Conservation (phyloP, 805 yeast species). For the Suhomyces prunicola region DNA sequence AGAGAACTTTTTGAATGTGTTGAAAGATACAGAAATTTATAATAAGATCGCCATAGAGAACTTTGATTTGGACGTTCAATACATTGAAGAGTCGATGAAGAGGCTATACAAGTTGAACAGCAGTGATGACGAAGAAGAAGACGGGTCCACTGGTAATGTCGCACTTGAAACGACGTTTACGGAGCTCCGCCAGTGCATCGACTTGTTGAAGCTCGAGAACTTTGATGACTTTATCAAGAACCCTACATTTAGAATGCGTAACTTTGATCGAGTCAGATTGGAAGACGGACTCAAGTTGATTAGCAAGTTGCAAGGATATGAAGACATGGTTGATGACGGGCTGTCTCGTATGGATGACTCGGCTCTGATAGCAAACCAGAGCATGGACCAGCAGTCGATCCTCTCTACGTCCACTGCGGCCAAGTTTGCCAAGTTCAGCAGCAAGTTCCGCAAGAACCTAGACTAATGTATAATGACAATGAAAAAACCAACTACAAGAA, state of each 20-base stretch:
- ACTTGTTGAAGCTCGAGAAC: constrained; percentile 62
- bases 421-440: constrained; percentile 17
- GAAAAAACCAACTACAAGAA: too few relatives aligned
- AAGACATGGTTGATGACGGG: constrained; percentile 11
- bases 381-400: constrained; percentile 19
- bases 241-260: constrained; percentile 40
- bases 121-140: constrained; percentile 13
- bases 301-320: constrained; percentile 44
- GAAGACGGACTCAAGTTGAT: constrained; percentile 66
- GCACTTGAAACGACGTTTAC: constrained; percentile 71
- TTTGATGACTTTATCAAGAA: constrained; percentile 61
- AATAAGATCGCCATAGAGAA: constrained; percentile 63
- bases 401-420: constrained; percentile 18
- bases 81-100: constrained; percentile 59
- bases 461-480: constrained; percentile 2
- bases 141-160: constrained; percentile 30
- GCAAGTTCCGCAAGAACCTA: constrained; percentile 12
- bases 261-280: constrained; percentile 69
- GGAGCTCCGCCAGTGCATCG: constrained; percentile 77
- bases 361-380: neutral
- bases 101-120: constrained; percentile 26
- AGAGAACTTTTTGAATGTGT: constrained; percentile 58
- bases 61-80: constrained; percentile 76
- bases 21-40: constrained; percentile 53
- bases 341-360: neutral